phyloP scores from a whole-genome alignment of 441 rosid species.

The Geranium incanum region DNA sequence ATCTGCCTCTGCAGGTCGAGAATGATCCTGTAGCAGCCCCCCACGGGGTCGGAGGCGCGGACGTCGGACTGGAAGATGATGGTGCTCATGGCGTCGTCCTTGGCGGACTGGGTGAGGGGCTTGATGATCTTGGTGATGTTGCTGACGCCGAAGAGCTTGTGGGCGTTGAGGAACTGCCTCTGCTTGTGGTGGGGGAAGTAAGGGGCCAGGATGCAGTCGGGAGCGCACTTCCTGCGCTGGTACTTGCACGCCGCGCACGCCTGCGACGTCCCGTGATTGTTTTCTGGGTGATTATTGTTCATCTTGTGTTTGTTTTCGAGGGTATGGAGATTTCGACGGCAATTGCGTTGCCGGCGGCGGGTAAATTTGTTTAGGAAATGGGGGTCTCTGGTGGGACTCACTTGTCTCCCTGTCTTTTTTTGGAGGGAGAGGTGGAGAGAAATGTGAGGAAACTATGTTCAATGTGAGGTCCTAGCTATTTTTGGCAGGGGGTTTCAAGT shows the following conservation, averaged over 20 bases:
- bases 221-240: constrained; percentile 87
- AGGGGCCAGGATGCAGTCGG: constrained; percentile 92
- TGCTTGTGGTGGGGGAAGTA: constrained; percentile 82
- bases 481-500: too few relatives aligned
- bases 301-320: too few relatives aligned
- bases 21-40: constrained; percentile 66
- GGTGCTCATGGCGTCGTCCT: constrained; percentile 74
- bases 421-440: too few relatives aligned
- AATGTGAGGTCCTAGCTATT: too few relatives aligned
- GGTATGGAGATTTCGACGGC: too few relatives aligned
- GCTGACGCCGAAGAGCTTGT: constrained; percentile 84
- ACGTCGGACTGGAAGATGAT: constrained; percentile 81
- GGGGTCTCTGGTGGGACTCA: too few relatives aligned
- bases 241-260: constrained; percentile 98
- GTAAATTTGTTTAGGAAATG: too few relatives aligned
- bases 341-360: too few relatives aligned
- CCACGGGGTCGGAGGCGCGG: constrained; percentile 79
- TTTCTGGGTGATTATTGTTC: too few relatives aligned
- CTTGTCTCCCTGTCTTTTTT: too few relatives aligned
- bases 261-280: constrained; percentile 33
- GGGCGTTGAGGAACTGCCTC: constrained; percentile 80
- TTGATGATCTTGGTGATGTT: constrained; percentile 80
- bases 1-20: constrained; percentile 67
- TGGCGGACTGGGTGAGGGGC: constrained; percentile 47
- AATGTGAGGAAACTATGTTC: too few relatives aligned